Evolutionary conservation across 345 rosid genomes (phyloP).

Genomic region (Hibiscus mutabilis): DNA sequence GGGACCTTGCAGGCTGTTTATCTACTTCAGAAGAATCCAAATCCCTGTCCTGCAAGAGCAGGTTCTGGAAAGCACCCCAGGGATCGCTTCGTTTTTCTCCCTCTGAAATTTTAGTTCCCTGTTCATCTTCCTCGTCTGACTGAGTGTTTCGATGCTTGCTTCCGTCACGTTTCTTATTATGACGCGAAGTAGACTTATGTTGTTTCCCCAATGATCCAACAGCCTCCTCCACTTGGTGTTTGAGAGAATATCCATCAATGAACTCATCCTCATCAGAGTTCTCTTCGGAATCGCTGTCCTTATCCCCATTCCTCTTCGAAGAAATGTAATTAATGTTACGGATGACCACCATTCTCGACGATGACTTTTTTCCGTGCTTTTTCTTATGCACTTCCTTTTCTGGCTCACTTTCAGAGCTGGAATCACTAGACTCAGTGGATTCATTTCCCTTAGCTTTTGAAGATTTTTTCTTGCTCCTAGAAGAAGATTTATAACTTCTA

Average conservation of each 20-base stretch:
- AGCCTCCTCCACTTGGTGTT: constrained; percentile 80
- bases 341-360: constrained; percentile 65
- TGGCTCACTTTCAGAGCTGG: constrained; percentile 39
- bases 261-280: constrained; percentile 57
- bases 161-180: constrained; percentile 42
- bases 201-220: constrained; percentile 66
- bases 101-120: constrained; percentile 24
- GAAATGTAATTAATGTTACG: constrained; percentile 94
- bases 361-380: constrained; percentile 62
- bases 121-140: constrained; percentile 29
- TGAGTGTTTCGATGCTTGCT: constrained; percentile 21
- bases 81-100: constrained; percentile 42
- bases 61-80: constrained; percentile 88
- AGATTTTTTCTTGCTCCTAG: constrained; percentile 54
- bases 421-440: constrained; percentile 43
- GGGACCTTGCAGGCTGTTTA: constrained; percentile 18
- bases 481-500: constrained; percentile 40
- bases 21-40: constrained; percentile 29
- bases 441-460: constrained; percentile 31
- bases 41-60: constrained; percentile 61
- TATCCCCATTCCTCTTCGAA: constrained; percentile 65
- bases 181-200: constrained; percentile 49
- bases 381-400: constrained; percentile 38
- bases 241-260: constrained; percentile 60
- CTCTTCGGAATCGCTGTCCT: constrained; percentile 42